Evolutionary conservation across 2,329 filamentous ascomycete genomes (phyloP).

Genomic region (Botrytis tulipae): DNA sequence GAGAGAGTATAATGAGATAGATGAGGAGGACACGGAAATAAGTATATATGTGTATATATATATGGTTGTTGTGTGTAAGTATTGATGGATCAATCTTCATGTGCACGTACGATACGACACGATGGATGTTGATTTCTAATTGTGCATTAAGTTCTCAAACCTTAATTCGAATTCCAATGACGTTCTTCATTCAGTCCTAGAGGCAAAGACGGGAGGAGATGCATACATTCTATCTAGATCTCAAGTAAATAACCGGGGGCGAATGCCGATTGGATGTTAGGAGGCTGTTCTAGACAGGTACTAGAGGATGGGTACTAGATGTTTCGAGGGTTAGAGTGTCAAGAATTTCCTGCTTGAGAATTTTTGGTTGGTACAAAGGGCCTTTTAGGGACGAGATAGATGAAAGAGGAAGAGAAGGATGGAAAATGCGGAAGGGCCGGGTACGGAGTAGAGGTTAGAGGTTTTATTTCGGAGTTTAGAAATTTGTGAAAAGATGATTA

Average conservation of each 20-base stretch:
- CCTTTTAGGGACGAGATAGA: neutral
- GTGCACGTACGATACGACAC: neutral
- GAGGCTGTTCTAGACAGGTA: neutral
- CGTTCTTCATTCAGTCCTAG: neutral
- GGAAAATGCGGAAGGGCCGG: neutral
- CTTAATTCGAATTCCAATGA: neutral
- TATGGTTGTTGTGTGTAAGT: neutral
- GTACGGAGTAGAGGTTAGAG: neutral
- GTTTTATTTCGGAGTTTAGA: neutral
- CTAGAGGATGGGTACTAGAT: neutral
- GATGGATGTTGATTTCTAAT: conserved; percentile 1
- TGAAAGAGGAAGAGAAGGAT: neutral
- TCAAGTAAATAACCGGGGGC: neutral
- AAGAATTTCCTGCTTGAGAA: neutral
- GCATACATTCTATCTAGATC: neutral
- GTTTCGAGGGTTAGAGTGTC: neutral
- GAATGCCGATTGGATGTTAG: neutral
- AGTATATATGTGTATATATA: neutral
- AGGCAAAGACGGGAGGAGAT: neutral
- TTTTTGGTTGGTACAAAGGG: neutral
- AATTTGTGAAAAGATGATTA: neutral
- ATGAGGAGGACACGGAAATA: neutral
- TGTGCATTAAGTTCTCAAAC: neutral
- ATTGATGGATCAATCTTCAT: neutral
- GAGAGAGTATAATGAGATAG: neutral